A percentile compares a stretch with the other conserved stretches of the same genome.
Evolutionary conservation across 2,329 filamentous ascomycete species (phyloP).

Genomic region (Hypoxylon sp.): DNA sequence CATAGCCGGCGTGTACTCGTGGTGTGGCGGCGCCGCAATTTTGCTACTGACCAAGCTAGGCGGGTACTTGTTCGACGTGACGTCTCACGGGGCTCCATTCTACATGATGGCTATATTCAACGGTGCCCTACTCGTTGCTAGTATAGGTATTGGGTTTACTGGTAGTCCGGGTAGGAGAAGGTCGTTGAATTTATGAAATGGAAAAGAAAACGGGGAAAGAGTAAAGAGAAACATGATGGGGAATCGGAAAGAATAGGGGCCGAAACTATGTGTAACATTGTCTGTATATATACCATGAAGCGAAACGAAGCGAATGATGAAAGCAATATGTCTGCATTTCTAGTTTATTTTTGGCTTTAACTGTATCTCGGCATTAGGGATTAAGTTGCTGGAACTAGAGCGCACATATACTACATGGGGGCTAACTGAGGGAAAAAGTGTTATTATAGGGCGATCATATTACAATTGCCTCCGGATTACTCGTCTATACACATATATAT

Average conservation of each 20-base stretch:
- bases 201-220: background rate
- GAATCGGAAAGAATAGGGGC: background rate
- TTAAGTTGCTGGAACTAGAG: too few species aligned
- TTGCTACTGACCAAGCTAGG: conserved; percentile 92
- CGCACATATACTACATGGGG: too few species aligned
- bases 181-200: conserved; percentile 3
- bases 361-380: background rate
- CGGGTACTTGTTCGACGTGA: conserved; percentile 85
- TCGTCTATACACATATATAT: conserved; percentile 12
- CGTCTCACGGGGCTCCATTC: conserved; percentile 84
- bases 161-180: conserved; percentile 11
- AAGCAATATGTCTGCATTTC: background rate
- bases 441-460: conserved; percentile 5
- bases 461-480: conserved; percentile 15
- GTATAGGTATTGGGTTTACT: conserved; percentile 65
- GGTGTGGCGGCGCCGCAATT: conserved; percentile 91
- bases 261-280: background rate
- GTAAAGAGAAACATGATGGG: background rate
- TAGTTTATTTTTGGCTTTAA: background rate
- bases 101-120: conserved; percentile 96
- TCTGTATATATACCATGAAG: conserved; percentile 6
- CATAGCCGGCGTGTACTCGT: conserved; percentile 93
- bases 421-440: background rate
- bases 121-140: conserved; percentile 74
- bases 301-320: background rate